Percentiles rank a stretch among this genome's conserved stretches.
Conservation (phyloP, 2,329 filamentous ascomycete species). For the Ceratocystis eucalypticola region DNA sequence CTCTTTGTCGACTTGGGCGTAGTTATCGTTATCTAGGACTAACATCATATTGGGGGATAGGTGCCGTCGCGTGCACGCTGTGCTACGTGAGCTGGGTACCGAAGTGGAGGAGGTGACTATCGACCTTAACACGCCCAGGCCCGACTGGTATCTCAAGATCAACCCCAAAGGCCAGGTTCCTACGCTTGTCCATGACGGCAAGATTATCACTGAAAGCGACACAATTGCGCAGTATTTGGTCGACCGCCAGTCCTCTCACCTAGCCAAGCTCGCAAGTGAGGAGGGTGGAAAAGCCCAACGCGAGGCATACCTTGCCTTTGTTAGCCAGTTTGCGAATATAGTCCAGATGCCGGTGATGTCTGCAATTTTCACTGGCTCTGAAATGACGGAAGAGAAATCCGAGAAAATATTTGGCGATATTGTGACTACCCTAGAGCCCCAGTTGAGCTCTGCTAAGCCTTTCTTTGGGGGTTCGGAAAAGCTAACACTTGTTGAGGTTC, state of each 20-base stretch:
- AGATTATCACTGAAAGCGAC: slow-evolving; percentile 59
- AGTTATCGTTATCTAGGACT: too few species aligned
- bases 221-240: slow-evolving; percentile 60
- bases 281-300: slow-evolving; percentile 44
- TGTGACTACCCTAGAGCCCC: slow-evolving; percentile 59
- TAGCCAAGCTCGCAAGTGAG: slow-evolving; percentile 43
- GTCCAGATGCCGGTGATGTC: slow-evolving; percentile 28
- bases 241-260: slow-evolving; percentile 54
- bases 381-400: slow-evolving; percentile 25
- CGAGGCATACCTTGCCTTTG: slow-evolving; percentile 58
- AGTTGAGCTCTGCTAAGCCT: slow-evolving; percentile 42
- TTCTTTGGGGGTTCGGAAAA: slow-evolving; percentile 52
- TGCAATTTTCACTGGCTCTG: slow-evolving; percentile 34
- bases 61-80: slow-evolving; percentile 57
- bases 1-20: too few species aligned
- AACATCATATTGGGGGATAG: background rate
- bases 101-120: slow-evolving; percentile 59
- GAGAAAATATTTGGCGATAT: slow-evolving; percentile 39
- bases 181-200: slow-evolving; percentile 48
- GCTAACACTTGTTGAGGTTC: slow-evolving; percentile 47
- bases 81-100: slow-evolving; percentile 50
- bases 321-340: slow-evolving; percentile 55
- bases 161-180: slow-evolving; percentile 73
- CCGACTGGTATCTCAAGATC: slow-evolving; percentile 59
- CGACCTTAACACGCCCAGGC: slow-evolving; percentile 54